Base-by-base conservation (phyloP, 164 flowering plant genomes). In the Macadamia tetraphylla region DNA sequence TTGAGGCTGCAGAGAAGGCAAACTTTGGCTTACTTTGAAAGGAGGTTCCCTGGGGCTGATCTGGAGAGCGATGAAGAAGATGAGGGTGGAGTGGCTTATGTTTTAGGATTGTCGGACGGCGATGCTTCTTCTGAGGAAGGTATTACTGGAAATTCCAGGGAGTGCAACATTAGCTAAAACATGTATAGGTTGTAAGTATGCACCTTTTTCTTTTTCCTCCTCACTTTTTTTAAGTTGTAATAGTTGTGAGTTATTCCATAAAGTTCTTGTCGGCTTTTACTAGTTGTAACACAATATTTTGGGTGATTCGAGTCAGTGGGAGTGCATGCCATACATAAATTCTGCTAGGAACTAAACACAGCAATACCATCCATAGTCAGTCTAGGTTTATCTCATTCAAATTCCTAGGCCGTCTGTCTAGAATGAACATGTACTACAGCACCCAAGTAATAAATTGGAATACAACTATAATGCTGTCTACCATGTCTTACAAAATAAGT, bases 1-100 rank as follows among this genome's bases (percentile, higher is more conserved):
- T 65, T 85, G 67, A 83, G 90, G 51, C 76, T 85, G 49, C 89
- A 83, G 67, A 80, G 86, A 67, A 81, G 93, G 69, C 90, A 81
- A 70, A 75, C 79, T 14, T 64, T 75, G 42, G 80, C 80, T 53
- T 85, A 72, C 61, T 61, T 75, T 9, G 87, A 85, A 68, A 81
- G 89, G 75, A 76, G 87, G 66, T 59, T 69, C 49, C 59, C 69
- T 9, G 70, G 79, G 74, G 76, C 74, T 60, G 86, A 79, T 80
- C 48, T 70, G 3, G 84, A 78, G 31, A 80, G 77, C 62, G 94
- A 83, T 64, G 89, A 73, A 14, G 88, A 82, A 23, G 88, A 77
- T 60, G 86, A 74, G 35, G 73, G 66, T 35, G 73, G 66, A 15
- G 81, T 73, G 46, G 72, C 77, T 55, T 78, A 74, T 71, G 42